Evolutionary conservation across 2,329 filamentous ascomycete species (phyloP).

Genomic region (Chaetothyriales sp.): DNA sequence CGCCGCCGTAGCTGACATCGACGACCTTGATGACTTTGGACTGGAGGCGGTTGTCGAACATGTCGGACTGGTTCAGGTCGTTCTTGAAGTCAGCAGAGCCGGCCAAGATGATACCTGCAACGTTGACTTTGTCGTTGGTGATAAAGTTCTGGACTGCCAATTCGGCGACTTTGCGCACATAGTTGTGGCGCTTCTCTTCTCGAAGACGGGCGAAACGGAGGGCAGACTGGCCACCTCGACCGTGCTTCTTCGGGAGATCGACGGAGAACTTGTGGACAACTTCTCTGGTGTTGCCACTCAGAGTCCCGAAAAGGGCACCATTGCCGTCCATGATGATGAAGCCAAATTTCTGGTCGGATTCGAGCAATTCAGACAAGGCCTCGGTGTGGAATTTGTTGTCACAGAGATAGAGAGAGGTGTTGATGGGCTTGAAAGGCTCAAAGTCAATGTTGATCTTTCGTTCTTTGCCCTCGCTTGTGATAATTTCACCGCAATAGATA

Average conservation of each 20-base stretch:
- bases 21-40: conserved; percentile 98
- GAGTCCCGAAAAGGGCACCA: conserved; percentile 87
- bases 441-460: conserved; percentile 99
- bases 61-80: conserved; percentile 90
- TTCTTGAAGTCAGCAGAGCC: conserved; percentile 99
- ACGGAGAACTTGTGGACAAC: conserved; percentile 96
- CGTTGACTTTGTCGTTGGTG: conserved; percentile 95
- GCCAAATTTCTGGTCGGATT: conserved; percentile 97
- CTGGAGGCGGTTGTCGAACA: conserved; percentile 86
- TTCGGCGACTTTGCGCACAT: conserved; percentile 96
- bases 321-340: conserved; percentile 99
- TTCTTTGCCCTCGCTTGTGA: conserved; percentile 96
- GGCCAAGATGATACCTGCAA: conserved; percentile 85
- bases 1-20: conserved; percentile 95
- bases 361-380: conserved; percentile 86
- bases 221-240: conserved; percentile 98
- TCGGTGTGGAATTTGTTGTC: conserved; percentile 99
- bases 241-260: conserved; percentile 99
- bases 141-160: conserved; percentile 98
- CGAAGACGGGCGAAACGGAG: conserved; percentile 98
- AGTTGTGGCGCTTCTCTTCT: conserved; percentile 99
- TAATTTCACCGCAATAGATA: conserved; percentile 99
- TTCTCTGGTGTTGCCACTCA: conserved; percentile 94
- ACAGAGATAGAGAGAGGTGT: conserved; percentile 96
- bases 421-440: conserved; percentile 99